These are phyloP conservation scores for Kazachstania taianensis DNA, from an alignment of 805 yeast species.

Conservation along the genomic window DNA sequence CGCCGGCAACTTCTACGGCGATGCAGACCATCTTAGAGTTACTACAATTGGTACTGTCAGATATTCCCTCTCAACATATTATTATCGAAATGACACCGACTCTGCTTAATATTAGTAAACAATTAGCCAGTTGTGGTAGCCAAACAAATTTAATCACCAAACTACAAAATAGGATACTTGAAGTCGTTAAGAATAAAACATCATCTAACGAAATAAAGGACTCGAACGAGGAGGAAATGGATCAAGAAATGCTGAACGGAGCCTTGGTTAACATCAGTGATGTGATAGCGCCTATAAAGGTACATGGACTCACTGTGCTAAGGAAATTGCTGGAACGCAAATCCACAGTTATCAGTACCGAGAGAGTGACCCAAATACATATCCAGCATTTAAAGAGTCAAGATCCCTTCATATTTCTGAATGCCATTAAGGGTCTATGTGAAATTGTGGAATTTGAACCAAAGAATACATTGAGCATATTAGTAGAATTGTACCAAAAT, in stretches of 20 bases:
- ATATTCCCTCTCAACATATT: conserved; percentile 9
- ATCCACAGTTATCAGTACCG: conserved; percentile 42
- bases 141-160: not conserved
- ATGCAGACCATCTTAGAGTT: conserved; percentile 30
- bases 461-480: conserved; percentile 28
- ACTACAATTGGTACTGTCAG: conserved; percentile 27
- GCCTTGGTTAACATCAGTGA: conserved; percentile 67
- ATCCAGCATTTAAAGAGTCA: conserved; percentile 56
- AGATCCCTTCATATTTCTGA: conserved; percentile 82
- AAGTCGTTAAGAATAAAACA: not conserved
- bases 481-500: conserved; percentile 32
- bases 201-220: not conserved
- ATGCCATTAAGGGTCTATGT: conserved; percentile 70
- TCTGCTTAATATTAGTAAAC: conserved; percentile 25
- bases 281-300: conserved; percentile 73
- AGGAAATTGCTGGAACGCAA: conserved; percentile 42
- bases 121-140: conserved; percentile 8
- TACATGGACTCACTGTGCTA: conserved; percentile 67
- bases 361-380: conserved; percentile 52
- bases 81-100: conserved; percentile 6
- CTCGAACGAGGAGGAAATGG: conserved; percentile 6
- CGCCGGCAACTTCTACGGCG: conserved; percentile 2
- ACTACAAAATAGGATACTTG: not conserved
- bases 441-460: conserved; percentile 41
- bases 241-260: conserved; percentile 36